Evolutionary conservation across 371 early-diverging fungal genomes (phyloP).

Genomic region (Apophysomyces sp.): DNA sequence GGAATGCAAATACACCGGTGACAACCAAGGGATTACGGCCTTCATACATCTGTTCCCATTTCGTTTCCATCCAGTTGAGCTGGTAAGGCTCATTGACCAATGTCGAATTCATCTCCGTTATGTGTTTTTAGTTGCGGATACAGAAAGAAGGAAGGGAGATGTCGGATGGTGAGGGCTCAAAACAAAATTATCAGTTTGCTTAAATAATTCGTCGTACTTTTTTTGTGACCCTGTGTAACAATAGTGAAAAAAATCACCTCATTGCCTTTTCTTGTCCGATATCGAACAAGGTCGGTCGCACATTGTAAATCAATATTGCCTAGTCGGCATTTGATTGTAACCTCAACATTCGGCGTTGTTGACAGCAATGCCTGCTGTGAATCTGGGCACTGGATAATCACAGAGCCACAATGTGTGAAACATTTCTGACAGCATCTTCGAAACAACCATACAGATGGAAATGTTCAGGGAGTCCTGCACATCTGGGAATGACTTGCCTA

Average conservation of each 20-base stretch:
- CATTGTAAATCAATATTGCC: not conserved
- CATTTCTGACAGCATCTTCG: not conserved
- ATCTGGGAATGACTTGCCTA: too few species aligned
- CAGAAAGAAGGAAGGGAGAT: not conserved
- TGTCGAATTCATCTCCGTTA: conserved; percentile 3
- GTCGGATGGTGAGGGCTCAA: not conserved
- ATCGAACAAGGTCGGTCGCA: not conserved
- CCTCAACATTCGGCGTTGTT: not conserved
- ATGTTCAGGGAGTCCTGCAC: too few species aligned
- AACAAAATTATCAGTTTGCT: not conserved
- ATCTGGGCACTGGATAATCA: not conserved
- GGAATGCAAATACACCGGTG: conserved; percentile 63
- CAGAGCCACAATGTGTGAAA: not conserved
- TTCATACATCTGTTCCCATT: conserved; percentile 64
- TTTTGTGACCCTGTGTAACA: not conserved
- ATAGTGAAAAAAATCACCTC: not conserved
- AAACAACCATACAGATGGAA: too few species aligned
- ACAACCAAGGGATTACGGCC: conserved; percentile 71
- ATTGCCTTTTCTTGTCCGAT: conserved; percentile 1
- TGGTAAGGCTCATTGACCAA: conserved; percentile 5
- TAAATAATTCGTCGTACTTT: not conserved
- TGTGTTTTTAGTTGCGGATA: too few species aligned
- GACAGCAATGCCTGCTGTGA: not conserved
- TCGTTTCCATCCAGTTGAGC: conserved; percentile 18
- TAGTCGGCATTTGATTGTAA: not conserved